A percentile compares a stretch with the other conserved stretches of the same genome.
phyloP scores from a whole-genome alignment of 2,329 filamentous ascomycete species.

The Anisogramma anomala region DNA sequence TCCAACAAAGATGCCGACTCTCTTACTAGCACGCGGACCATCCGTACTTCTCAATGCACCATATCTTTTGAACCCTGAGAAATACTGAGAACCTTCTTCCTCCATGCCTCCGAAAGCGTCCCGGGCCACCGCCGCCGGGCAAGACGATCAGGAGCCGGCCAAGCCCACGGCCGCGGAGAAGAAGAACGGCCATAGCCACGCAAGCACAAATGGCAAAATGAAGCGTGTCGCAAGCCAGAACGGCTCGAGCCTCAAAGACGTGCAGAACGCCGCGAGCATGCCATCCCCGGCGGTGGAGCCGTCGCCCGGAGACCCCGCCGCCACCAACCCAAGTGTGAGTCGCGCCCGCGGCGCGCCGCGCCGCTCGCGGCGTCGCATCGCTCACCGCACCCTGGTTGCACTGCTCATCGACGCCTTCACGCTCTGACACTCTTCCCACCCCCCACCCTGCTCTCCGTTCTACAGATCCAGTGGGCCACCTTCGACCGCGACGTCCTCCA shows the following conservation, averaged over 20 bases:
- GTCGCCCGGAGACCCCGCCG: conserved; percentile 5
- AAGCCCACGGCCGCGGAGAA: conserved; percentile 32
- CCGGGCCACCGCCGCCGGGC: conserved; percentile 22
- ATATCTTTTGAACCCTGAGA: neutral
- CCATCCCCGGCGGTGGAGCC: conserved; percentile 20
- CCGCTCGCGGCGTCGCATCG: too few species aligned
- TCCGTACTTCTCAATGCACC: neutral
- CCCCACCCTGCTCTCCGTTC: neutral
- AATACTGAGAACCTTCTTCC: neutral
- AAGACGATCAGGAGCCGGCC: conserved; percentile 31
- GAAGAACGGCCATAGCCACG: conserved; percentile 29
- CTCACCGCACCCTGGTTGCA: too few species aligned
- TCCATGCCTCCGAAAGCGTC: conserved; percentile 27
- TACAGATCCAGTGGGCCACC: conserved; percentile 52
- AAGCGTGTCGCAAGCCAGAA: conserved; percentile 43
- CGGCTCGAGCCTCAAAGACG: conserved; percentile 36
- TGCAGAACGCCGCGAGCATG: conserved; percentile 26
- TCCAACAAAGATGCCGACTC: neutral
- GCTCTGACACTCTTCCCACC: too few species aligned
- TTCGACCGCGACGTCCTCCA: conserved; percentile 60
- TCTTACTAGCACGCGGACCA: neutral
- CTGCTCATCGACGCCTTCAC: too few species aligned
- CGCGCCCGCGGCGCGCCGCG: too few species aligned
- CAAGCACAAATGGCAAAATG: conserved; percentile 42
- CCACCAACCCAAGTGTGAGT: conserved; percentile 12